phyloP scores from a whole-genome alignment of 345 rosid species.

The Luvunga scandens region DNA sequence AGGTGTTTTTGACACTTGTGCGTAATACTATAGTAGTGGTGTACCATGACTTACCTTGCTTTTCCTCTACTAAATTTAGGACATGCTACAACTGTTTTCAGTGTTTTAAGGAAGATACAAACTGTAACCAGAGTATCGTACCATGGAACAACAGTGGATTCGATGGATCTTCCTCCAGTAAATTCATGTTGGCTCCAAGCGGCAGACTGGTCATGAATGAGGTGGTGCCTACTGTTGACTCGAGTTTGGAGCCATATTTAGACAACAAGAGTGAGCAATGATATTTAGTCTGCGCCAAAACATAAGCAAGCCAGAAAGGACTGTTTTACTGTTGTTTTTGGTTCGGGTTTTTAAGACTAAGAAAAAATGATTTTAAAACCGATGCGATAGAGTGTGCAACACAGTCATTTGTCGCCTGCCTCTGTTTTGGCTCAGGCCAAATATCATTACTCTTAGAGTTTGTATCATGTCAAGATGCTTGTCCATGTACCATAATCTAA shows the following conservation, averaged over 20 bases:
- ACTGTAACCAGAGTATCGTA: conserved; percentile 5
- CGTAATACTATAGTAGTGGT: background rate
- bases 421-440: no score
- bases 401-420: no score
- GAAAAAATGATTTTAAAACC: no score
- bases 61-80: background rate
- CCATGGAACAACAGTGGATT: conserved; percentile 10
- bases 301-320: no score
- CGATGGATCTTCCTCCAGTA: conserved; percentile 6
- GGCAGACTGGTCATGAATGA: conserved; percentile 7
- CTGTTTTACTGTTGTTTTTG: no score
- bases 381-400: no score
- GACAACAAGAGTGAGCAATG: background rate
- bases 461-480: background rate
- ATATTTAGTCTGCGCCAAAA: no score
- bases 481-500: background rate
- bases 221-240: conserved; percentile 10
- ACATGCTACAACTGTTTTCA: background rate
- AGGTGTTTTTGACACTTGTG: background rate
- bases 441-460: no score
- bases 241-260: background rate
- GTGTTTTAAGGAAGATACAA: background rate
- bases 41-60: background rate
- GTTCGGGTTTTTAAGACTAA: no score
- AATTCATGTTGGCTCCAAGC: conserved; percentile 6